These are phyloP conservation scores for Hericium coralloides DNA, from an alignment of 768 basidiomycete species.

Conservation along the genomic window DNA sequence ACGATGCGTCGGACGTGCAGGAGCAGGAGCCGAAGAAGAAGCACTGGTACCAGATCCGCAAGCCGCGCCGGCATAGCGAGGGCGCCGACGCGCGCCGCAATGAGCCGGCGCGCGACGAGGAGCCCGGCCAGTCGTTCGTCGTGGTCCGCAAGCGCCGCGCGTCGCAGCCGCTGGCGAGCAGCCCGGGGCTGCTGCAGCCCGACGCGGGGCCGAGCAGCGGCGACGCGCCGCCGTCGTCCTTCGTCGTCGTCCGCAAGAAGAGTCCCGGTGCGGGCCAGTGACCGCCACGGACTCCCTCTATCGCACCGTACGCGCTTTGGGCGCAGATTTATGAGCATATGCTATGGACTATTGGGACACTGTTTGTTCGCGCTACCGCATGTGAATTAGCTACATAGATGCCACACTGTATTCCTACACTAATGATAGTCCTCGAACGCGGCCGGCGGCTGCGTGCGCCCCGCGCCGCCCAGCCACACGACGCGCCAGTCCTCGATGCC, in stretches of 20 bases:
- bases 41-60: slow-evolving; percentile 14
- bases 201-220: background rate
- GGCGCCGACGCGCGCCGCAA: slow-evolving; percentile 3
- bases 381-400: background rate
- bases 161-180: slow-evolving; percentile 2
- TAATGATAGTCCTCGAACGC: slow-evolving; percentile 24
- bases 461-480: slow-evolving; percentile 69
- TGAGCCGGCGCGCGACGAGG: background rate
- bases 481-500: slow-evolving; percentile 70
- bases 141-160: slow-evolving; percentile 20
- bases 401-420: slow-evolving; percentile 7
- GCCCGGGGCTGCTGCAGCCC: background rate
- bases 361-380: background rate
- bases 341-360: background rate
- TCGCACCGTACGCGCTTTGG: background rate
- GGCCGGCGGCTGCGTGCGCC: slow-evolving; percentile 17
- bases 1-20: slow-evolving; percentile 5
- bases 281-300: background rate
- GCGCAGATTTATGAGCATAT: background rate
- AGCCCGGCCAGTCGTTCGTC: slow-evolving; percentile 25
- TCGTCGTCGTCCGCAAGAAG: slow-evolving; percentile 55
- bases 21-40: slow-evolving; percentile 12
- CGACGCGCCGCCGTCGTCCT: slow-evolving; percentile 19
- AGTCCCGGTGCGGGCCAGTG: background rate
- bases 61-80: slow-evolving; percentile 11